phyloP scores from a whole-genome alignment of 495 filamentous ascomycete genomes.

The Aspergillus cristatus region DNA sequence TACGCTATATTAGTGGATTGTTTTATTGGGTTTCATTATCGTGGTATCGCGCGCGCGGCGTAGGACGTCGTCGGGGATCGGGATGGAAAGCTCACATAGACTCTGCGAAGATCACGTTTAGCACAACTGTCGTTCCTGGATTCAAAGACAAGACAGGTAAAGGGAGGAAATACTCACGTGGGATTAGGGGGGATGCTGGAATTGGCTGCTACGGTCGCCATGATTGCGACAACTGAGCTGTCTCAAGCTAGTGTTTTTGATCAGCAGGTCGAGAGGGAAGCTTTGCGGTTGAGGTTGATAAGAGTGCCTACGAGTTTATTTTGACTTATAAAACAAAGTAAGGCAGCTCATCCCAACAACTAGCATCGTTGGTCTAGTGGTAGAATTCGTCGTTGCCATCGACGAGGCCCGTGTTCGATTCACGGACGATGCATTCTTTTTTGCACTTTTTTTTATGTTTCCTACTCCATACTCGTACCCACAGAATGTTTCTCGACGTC shows the following conservation, averaged over 20 bases:
- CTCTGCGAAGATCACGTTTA: slow-evolving; percentile 33
- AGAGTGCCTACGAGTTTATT: no score
- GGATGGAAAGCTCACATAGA: slow-evolving; percentile 37
- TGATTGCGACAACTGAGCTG: slow-evolving; percentile 21
- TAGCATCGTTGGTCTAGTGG: slow-evolving; percentile 50
- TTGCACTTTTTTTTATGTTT: slow-evolving; percentile 14
- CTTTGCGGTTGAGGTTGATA: no score
- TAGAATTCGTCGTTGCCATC: slow-evolving; percentile 54
- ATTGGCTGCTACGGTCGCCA: slow-evolving; percentile 25
- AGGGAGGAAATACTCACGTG: slow-evolving; percentile 43
- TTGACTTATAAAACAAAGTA: no score
- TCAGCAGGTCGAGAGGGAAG: neutral
- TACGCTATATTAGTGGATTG: no score
- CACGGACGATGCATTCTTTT: slow-evolving; percentile 43
- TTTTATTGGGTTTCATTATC: no score
- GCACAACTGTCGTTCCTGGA: no score
- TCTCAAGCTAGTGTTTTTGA: neutral
- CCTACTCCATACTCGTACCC: neutral
- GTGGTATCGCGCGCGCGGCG: no score
- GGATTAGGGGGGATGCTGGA: slow-evolving; percentile 32
- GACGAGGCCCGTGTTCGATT: slow-evolving; percentile 53
- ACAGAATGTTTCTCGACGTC: neutral
- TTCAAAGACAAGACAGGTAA: no score
- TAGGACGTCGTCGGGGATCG: slow-evolving; percentile 5
- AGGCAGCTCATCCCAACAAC: neutral